These are phyloP conservation scores for Cylindrotheca closterium DNA, from an alignment of 108 stramenopile genomes.

Conservation along the genomic window DNA sequence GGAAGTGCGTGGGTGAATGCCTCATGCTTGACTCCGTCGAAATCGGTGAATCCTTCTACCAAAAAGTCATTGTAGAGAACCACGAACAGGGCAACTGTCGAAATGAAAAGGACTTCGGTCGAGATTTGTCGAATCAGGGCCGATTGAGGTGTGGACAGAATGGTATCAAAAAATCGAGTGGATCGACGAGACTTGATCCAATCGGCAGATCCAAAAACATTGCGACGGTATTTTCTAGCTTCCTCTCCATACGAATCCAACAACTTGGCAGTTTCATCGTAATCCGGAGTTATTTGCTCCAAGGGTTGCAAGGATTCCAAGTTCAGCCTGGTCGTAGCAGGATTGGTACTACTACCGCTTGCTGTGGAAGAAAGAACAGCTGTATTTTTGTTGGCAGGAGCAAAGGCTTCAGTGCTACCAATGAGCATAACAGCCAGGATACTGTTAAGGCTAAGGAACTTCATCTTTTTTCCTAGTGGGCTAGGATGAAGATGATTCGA, in stretches of 20 bases:
- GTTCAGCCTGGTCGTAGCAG: not conserved
- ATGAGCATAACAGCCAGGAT: not conserved
- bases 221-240: slow-evolving; percentile 40
- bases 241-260: slow-evolving; percentile 49
- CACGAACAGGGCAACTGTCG: slow-evolving; percentile 30
- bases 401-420: not conserved
- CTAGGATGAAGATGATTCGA: too few relatives aligned
- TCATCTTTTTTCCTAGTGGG: not conserved
- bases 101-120: slow-evolving; percentile 34
- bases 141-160: slow-evolving; percentile 39
- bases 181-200: slow-evolving; percentile 46
- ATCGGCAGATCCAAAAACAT: slow-evolving; percentile 37
- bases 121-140: slow-evolving; percentile 47
- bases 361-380: too few relatives aligned
- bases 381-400: too few relatives aligned
- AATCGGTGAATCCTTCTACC: slow-evolving; percentile 7
- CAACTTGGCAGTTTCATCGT: too few relatives aligned
- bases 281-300: too few relatives aligned
- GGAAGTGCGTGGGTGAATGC: slow-evolving; percentile 23
- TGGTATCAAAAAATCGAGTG: slow-evolving; percentile 35
- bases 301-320: too few relatives aligned
- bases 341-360: too few relatives aligned
- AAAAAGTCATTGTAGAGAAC: slow-evolving; percentile 34
- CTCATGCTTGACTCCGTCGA: slow-evolving; percentile 4
- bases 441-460: not conserved